Evolutionary conservation across 2,329 filamentous ascomycete species (phyloP).

Genomic region (Colletotrichum costaricense): DNA sequence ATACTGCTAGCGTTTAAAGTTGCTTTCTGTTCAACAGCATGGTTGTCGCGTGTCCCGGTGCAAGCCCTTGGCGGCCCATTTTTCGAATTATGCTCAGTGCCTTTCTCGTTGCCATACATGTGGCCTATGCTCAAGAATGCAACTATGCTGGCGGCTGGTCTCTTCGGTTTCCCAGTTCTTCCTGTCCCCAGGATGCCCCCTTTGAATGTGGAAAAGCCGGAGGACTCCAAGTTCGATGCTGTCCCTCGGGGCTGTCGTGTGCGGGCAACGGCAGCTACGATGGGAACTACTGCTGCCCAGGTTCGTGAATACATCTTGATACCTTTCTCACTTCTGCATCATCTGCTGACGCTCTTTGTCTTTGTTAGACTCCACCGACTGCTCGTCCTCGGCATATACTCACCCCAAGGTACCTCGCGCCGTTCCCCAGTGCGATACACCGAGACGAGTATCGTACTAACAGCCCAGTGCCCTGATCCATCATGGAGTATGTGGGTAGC

Average conservation of each 20-base stretch:
- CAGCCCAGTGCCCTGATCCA: background rate
- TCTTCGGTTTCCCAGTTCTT: background rate
- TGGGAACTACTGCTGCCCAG: conserved; percentile 1
- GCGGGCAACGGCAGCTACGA: background rate
- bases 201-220: conserved; percentile 7
- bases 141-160: conserved; percentile 2
- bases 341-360: background rate
- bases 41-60: background rate
- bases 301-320: background rate
- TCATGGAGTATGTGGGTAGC: background rate
- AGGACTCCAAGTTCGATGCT: background rate
- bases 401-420: background rate
- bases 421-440: background rate
- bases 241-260: conserved; percentile 1
- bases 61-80: too few species aligned
- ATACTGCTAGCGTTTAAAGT: background rate
- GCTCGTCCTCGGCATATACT: background rate
- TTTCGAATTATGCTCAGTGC: background rate
- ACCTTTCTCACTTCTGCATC: too few species aligned
- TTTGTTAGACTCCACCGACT: background rate
- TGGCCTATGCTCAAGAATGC: background rate
- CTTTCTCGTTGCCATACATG: background rate
- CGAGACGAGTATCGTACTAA: background rate
- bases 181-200: background rate
- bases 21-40: background rate